A percentile compares a stretch with the other conserved stretches of the same genome.
phyloP scores from a whole-genome alignment of 2,329 filamentous ascomycete species.

The Seiridium cupressi region DNA sequence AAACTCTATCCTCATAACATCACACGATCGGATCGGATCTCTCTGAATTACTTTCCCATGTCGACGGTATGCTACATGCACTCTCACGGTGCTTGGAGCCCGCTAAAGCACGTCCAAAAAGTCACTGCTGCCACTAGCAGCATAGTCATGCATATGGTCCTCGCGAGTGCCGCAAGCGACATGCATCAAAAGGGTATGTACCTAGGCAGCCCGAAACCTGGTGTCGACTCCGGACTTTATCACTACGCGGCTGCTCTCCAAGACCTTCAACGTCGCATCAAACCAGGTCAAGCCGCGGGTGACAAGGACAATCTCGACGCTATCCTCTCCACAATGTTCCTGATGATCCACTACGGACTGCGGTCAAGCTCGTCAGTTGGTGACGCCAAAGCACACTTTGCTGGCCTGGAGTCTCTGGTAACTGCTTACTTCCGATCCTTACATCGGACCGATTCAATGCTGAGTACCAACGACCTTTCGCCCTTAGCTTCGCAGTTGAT shows the following conservation, averaged over 20 bases:
- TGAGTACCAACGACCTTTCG: not conserved
- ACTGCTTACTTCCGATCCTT: not conserved
- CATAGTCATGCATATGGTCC: slow-evolving; percentile 10
- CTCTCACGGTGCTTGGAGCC: not conserved
- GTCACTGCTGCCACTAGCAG: slow-evolving; percentile 6
- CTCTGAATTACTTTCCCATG: slow-evolving; percentile 7
- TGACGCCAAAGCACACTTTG: not conserved
- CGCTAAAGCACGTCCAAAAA: slow-evolving; percentile 1
- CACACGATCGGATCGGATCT: slow-evolving; percentile 5
- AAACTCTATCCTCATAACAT: not conserved
- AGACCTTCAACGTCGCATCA: not conserved
- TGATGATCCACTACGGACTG: slow-evolving; percentile 9
- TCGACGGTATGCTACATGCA: slow-evolving; percentile 6
- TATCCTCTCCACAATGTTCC: slow-evolving; percentile 1
- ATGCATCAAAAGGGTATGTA: not conserved
- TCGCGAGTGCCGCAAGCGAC: slow-evolving; percentile 4
- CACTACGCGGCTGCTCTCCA: not conserved
- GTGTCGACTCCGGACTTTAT: not conserved
- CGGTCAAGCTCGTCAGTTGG: not conserved
- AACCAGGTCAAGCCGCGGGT: not conserved
- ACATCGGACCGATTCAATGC: not conserved
- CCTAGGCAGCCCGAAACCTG: no score
- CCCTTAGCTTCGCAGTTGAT: not conserved
- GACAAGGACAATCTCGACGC: not conserved
- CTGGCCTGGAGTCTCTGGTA: slow-evolving; percentile 5